Percentiles rank a stretch among this genome's conserved stretches.
Conservation (phyloP, 257 asterid genomes). For the Dorcoceras hygrometricum region DNA sequence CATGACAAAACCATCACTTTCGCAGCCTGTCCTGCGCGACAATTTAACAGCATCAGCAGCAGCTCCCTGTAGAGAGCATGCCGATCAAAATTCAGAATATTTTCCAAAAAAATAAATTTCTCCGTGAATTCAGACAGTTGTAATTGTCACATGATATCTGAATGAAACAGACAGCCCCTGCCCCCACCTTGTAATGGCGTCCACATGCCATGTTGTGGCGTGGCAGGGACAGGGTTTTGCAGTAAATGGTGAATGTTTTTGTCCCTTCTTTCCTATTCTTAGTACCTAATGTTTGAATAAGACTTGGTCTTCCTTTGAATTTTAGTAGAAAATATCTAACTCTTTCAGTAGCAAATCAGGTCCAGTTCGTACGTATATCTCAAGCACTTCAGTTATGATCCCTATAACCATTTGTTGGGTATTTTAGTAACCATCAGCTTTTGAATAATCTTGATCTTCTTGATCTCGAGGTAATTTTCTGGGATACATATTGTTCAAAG, state of each 20-base stretch:
- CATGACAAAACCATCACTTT: slow-evolving; percentile 14
- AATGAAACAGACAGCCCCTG: slow-evolving; percentile 41
- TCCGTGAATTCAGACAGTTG: not conserved
- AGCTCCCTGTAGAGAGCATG: not conserved
- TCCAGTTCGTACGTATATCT: not conserved
- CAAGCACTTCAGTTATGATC: not conserved
- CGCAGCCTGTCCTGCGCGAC: not conserved
- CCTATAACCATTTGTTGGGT: not conserved
- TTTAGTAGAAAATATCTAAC: not conserved
- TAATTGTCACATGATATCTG: slow-evolving; percentile 37
- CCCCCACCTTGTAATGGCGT: slow-evolving; percentile 43
- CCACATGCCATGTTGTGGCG: slow-evolving; percentile 50
- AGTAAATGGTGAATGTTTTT: slow-evolving; percentile 28
- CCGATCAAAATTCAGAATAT: not conserved
- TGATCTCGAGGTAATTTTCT: not conserved
- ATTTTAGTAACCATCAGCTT: not conserved
- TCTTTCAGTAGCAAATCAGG: not conserved
- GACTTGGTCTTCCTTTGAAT: slow-evolving; percentile 10
- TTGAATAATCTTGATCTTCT: too few species aligned
- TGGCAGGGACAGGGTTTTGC: slow-evolving; percentile 38
- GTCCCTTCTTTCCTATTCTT: not conserved
- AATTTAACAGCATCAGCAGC: not conserved
- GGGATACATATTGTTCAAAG: not conserved
- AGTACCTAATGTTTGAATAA: not conserved
- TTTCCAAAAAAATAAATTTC: not conserved